Conservation (phyloP, 345 rosid species). For the Sapria himalayana region DNA sequence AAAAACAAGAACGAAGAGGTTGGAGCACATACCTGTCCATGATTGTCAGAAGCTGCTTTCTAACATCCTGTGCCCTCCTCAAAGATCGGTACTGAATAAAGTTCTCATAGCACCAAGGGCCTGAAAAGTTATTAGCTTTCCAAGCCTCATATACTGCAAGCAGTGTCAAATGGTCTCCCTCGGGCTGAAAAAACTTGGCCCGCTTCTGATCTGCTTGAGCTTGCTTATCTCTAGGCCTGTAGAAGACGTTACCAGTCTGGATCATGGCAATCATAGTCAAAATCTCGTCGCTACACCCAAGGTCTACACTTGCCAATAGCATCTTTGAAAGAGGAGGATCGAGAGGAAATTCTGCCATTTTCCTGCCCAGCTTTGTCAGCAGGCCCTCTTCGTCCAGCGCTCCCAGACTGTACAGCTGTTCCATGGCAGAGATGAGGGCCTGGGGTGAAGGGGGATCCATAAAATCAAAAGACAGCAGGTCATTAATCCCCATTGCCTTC, state of each 20-base stretch:
- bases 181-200: slow-evolving; percentile 76
- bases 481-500: slow-evolving; percentile 95
- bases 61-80: slow-evolving; percentile 67
- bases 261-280: slow-evolving; percentile 81
- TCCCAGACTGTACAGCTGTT: slow-evolving; percentile 66
- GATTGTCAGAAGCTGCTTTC: slow-evolving; percentile 75
- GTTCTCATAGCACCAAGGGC: slow-evolving; percentile 84
- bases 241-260: slow-evolving; percentile 73
- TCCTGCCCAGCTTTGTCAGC: slow-evolving; percentile 73
- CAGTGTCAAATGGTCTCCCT: slow-evolving; percentile 87
- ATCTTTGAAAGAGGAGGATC: slow-evolving; percentile 84
- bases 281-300: slow-evolving; percentile 90
- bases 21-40: slow-evolving; percentile 56
- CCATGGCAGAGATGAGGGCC: slow-evolving; percentile 81
- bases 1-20: too few species aligned
- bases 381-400: slow-evolving; percentile 83
- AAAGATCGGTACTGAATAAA: slow-evolving; percentile 64
- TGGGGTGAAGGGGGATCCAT: slow-evolving; percentile 65
- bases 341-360: slow-evolving; percentile 93
- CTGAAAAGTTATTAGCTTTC: slow-evolving; percentile 76
- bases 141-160: slow-evolving; percentile 88
- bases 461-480: slow-evolving; percentile 52
- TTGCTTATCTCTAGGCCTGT: slow-evolving; percentile 84
- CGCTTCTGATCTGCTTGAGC: slow-evolving; percentile 89
- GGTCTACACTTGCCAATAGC: slow-evolving; percentile 85